Percentiles rank a stretch among this genome's conserved stretches.
Conservation (phyloP, 202 grass and related monocot species). For the Zizania palustris region DNA sequence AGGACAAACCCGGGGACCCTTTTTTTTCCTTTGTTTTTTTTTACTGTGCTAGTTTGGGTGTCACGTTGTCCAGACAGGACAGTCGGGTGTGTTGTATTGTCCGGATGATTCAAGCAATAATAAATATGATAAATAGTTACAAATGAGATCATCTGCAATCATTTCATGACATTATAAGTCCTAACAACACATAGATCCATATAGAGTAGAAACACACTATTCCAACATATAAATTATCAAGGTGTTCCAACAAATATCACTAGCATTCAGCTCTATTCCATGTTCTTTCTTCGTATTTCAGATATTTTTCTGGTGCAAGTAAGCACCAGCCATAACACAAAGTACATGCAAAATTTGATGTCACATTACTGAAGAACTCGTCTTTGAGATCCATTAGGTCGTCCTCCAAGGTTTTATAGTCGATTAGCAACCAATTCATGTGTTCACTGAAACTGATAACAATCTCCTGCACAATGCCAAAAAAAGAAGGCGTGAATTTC, state of each 20-base stretch:
- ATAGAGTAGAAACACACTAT: background rate
- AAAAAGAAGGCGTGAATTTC: constrained; percentile 21
- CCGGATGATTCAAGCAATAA: constrained; percentile 19
- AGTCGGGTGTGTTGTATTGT: background rate
- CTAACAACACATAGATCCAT: too few relatives aligned
- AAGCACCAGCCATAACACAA: background rate
- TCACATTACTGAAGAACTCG: background rate
- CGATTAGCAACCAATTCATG: background rate
- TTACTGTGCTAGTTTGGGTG: background rate
- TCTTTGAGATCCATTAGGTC: background rate
- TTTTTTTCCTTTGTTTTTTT: background rate
- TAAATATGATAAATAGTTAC: background rate
- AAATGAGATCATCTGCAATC: too few relatives aligned
- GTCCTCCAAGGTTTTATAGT: background rate
- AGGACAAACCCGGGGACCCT: background rate
- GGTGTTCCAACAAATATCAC: background rate
- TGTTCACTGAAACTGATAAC: background rate
- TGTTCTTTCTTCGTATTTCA: background rate
- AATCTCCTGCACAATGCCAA: background rate
- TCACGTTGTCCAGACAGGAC: background rate
- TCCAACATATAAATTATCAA: background rate
- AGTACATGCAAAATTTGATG: background rate
- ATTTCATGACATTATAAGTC: too few relatives aligned
- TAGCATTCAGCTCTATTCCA: background rate
- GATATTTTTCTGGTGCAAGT: background rate